Percentiles rank a stretch among this genome's conserved stretches.
Evolutionary conservation across 495 filamentous ascomycete species (phyloP).

Genomic region (Aspergillus affinis): DNA sequence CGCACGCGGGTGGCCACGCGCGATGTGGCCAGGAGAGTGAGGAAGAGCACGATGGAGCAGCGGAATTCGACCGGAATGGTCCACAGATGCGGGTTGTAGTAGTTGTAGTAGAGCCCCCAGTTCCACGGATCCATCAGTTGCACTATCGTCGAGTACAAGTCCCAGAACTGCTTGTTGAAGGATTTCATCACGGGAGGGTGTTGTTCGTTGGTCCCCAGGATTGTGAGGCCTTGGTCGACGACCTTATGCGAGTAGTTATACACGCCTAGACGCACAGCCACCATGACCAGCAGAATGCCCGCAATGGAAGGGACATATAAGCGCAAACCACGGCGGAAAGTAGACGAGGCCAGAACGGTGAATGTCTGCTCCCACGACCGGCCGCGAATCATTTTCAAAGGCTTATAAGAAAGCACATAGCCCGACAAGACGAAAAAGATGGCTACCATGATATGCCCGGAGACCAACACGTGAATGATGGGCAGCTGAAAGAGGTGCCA

Average conservation of each 20-base stretch:
- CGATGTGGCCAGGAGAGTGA: conserved; percentile 56
- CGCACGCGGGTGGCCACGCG: conserved; percentile 48
- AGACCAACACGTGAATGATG: conserved; percentile 60
- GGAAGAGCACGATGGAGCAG: conserved; percentile 63
- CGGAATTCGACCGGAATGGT: conserved; percentile 73
- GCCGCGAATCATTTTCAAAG: conserved; percentile 57
- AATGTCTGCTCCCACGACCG: conserved; percentile 51
- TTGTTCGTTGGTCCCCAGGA: conserved; percentile 48
- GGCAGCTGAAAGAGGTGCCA: conserved; percentile 62
- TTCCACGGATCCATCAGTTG: conserved; percentile 54
- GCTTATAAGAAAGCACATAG: conserved; percentile 65
- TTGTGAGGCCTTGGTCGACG: conserved; percentile 41
- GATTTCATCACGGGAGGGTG: conserved; percentile 46
- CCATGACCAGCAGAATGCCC: conserved; percentile 55
- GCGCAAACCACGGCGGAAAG: conserved; percentile 62
- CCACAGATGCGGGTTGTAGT: conserved; percentile 69
- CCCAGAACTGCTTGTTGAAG: conserved; percentile 45
- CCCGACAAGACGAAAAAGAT: conserved; percentile 75
- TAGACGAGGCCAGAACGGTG: conserved; percentile 54
- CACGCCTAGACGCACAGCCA: conserved; percentile 52
- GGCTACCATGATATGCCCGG: conserved; percentile 68
- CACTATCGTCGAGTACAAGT: conserved; percentile 48
- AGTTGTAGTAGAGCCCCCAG: conserved; percentile 53
- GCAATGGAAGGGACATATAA: conserved; percentile 62
- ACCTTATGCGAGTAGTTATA: conserved; percentile 45